Evolutionary conservation across 2,329 filamentous ascomycete genomes (phyloP).

Genomic region (Sporothrix phasma): DNA sequence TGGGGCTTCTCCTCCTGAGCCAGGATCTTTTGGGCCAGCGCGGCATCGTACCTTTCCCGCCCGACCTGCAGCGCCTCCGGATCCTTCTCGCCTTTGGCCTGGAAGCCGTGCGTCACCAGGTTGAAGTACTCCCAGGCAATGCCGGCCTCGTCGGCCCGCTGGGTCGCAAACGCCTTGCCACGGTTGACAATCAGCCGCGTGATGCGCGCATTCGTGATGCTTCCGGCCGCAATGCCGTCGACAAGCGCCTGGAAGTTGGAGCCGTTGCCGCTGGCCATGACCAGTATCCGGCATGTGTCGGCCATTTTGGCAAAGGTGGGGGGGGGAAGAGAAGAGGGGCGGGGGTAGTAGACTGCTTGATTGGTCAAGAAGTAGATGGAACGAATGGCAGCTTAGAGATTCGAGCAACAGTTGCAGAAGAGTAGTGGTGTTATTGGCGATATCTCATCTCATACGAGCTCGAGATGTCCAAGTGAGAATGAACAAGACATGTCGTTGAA

Average conservation of each 20-base stretch:
- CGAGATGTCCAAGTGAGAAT: neutral
- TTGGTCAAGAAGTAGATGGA: neutral
- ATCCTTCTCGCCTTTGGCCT: slow-evolving; percentile 49
- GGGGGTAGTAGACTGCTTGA: too few relatives aligned
- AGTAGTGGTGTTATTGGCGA: neutral
- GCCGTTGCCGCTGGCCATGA: slow-evolving; percentile 64
- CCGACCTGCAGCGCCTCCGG: slow-evolving; percentile 42
- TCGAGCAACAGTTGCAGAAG: too few relatives aligned
- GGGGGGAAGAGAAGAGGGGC: neutral
- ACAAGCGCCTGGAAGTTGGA: slow-evolving; percentile 70
- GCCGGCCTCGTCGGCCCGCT: slow-evolving; percentile 34
- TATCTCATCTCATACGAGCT: neutral
- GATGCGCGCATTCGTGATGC: slow-evolving; percentile 35
- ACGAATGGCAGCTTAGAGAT: neutral
- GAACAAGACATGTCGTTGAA: neutral
- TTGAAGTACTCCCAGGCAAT: slow-evolving; percentile 78
- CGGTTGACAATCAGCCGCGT: slow-evolving; percentile 40
- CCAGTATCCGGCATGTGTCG: slow-evolving; percentile 43
- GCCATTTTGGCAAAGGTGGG: slow-evolving; percentile 4
- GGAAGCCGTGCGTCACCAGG: slow-evolving; percentile 60
- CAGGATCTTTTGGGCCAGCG: slow-evolving; percentile 59
- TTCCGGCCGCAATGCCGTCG: slow-evolving; percentile 33
- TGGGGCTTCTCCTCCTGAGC: slow-evolving; percentile 48
- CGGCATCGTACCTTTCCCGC: slow-evolving; percentile 62
- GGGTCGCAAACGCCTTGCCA: slow-evolving; percentile 36